Evolutionary conservation across 2,329 filamentous ascomycete species (phyloP).

Genomic region (Pseudocercospora fijiensis): DNA sequence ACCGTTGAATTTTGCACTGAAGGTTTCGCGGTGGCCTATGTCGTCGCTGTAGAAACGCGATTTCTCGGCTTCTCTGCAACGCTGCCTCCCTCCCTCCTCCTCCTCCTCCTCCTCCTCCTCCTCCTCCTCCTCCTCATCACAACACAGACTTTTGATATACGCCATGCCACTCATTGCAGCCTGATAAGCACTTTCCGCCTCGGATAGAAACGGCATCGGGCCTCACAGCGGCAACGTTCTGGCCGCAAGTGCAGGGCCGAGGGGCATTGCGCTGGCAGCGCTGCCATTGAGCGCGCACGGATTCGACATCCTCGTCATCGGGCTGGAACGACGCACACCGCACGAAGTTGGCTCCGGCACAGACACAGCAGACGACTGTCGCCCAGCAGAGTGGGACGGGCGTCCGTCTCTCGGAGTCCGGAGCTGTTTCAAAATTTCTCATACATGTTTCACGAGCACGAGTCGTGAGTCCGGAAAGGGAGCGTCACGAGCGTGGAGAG

Average conservation of each 20-base stretch:
- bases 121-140: no score
- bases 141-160: background rate
- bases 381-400: background rate
- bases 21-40: no score
- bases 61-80: background rate
- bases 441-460: constrained; percentile 7
- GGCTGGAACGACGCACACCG: constrained; percentile 1
- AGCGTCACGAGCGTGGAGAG: background rate
- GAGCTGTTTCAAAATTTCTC: constrained; percentile 3
- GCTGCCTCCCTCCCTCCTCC: background rate
- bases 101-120: no score
- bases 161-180: background rate
- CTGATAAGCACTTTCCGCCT: background rate
- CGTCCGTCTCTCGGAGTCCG: background rate
- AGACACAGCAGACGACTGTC: background rate
- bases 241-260: background rate
- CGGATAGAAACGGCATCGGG: background rate
- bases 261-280: background rate
- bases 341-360: background rate
- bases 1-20: no score
- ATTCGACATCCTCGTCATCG: background rate
- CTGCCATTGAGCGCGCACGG: background rate
- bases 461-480: background rate
- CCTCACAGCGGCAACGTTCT: background rate
- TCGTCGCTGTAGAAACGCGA: no score